Base-by-base conservation (phyloP, 2,329 filamentous ascomycete species). In the Sporothrix dimorphospora region DNA sequence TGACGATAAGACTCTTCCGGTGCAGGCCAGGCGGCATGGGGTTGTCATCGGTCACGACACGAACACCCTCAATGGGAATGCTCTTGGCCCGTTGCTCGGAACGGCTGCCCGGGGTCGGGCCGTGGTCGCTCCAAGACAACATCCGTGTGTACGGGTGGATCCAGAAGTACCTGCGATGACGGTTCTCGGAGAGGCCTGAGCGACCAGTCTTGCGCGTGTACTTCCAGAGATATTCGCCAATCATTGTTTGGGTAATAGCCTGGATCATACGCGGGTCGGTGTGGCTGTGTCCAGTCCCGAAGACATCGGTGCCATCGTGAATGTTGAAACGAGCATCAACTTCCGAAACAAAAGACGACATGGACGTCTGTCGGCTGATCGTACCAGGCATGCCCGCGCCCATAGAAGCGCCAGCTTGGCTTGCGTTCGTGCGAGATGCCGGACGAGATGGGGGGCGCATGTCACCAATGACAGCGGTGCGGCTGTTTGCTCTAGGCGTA, bases 201-300 rank as follows among this genome's bases (percentile, higher is more conserved):
- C 95, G 91, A n/a, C 94, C 94, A 73, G 94, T 87, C 83, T 96
- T 97, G 78, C 96, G 92, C 0, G 96, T 99, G 82, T 99, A 99
- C 81, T 99, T 99, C 96, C 96, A 99, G 53, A 99, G 86, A 81
- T 95, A 98, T 81, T 99, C 96, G 71, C 96, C 96, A 79, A 99
- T 98, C 96, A 99, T 99, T 21, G 96, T 98, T 82, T 99, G 95
- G 1, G 96, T 99, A 76, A 99, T 98, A 66, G 96, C 96, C 83
- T 98, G 94, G 76, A 99, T 98, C 94, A 99, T 98, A 77, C 95
- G 92, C 74, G 95, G 95, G 82, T 99, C 96, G 5, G 94, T 97
- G 75, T 88, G 88, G 24, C 90, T 85, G 11, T 96, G 87, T 16
- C 90, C 91, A 63, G 83, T 81, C 83, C 83, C 75, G 55, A 74